Base-by-base conservation (phyloP, 1,284 basidiomycete species). In the Puccinia triticina region DNA sequence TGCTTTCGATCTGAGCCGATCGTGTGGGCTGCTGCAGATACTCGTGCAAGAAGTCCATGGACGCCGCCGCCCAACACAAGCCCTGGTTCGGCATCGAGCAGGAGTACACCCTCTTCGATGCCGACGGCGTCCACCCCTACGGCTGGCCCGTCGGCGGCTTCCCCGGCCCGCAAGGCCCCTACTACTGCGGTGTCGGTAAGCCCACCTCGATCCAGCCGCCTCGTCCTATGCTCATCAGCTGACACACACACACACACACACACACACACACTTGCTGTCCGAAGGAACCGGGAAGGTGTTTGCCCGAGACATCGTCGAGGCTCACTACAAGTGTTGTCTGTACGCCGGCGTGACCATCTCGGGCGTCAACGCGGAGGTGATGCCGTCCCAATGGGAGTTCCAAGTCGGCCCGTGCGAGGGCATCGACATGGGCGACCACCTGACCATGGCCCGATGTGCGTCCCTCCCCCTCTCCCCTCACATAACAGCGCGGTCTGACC, bases 281-380 rank as follows among this genome's bases (percentile, higher is more conserved):
- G 57, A 83, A 94, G 93, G 93, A 84, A 92, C 95, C 85, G 96
- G 96, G 88, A 95, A 94, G 89, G 97, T 99, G 85, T 96, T 97
- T 87, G 97, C 94, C 85, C 95, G 97, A 89, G 97, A 99, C 89
- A 91, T 99, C 86, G 93, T 99, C 87, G 97, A 99, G 90, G 96
- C 97, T 61, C 97, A 99, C 90, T 99, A 99, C 90, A 93, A 94
- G 84, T 90, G 90, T 80, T 99, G 96, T 89, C 91, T 99, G 83
- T 98, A 98, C 88, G 90, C 97, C 85, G 96, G 95, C 86, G 91
- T 99, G 89, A 96, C 95, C 90, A 98, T 98, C 90, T 96, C 94
- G 84, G 97, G 97, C 87, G 98, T 99, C 90, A 99, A 99, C 88
- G 97, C 97, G 85, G 97, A 99, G 89, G 97, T 99, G 86, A 98